phyloP scores from a whole-genome alignment of 2,329 filamentous ascomycete species.

The Elsinoe arachidis region DNA sequence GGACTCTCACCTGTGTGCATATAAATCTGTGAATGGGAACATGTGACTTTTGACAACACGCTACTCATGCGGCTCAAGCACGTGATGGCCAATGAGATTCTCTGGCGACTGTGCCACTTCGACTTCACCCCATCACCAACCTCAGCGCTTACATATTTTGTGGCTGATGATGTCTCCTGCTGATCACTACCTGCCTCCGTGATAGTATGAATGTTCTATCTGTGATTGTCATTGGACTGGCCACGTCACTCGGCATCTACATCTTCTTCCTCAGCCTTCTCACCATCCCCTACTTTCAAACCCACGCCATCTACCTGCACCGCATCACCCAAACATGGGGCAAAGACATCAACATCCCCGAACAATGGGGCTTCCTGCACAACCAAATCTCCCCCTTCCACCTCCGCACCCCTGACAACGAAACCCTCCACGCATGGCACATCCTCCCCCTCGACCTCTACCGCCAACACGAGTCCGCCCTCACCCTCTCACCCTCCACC shows the following conservation, averaged over 20 bases:
- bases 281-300: slow-evolving; percentile 41
- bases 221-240: not conserved
- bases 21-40: not conserved
- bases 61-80: too few relatives aligned
- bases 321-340: slow-evolving; percentile 47
- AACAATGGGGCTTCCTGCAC: slow-evolving; percentile 41
- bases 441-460: slow-evolving; percentile 41
- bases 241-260: slow-evolving; percentile 27
- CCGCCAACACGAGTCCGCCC: slow-evolving; percentile 33
- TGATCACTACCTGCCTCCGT: not conserved
- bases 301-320: slow-evolving; percentile 50
- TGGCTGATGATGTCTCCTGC: not conserved
- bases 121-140: not conserved
- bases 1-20: not conserved
- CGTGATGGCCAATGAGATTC: not conserved
- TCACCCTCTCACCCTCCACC: slow-evolving; percentile 37
- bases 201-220: not conserved
- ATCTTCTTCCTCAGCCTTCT: slow-evolving; percentile 39
- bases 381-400: slow-evolving; percentile 44
- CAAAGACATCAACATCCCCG: slow-evolving; percentile 41
- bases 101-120: not conserved
- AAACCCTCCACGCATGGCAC: slow-evolving; percentile 42
- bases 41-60: too few relatives aligned
- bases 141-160: not conserved
- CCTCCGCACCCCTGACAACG: slow-evolving; percentile 34